A percentile compares a stretch with the other conserved stretches of the same genome.
Evolutionary conservation across 257 asterid genomes (phyloP).

Genomic region (Scutellaria galericulata): DNA sequence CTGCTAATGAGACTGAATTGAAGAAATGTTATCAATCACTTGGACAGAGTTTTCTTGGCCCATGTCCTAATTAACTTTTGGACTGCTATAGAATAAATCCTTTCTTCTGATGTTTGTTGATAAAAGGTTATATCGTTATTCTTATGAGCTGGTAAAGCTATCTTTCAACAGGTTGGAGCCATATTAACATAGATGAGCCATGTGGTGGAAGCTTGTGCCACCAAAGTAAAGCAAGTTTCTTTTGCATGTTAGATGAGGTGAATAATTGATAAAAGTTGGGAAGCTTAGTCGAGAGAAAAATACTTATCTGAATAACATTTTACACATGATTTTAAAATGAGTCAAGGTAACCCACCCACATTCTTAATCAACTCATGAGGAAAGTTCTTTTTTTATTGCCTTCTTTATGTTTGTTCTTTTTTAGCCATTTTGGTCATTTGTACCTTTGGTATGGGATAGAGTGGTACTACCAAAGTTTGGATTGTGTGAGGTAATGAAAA

Average conservation of each 20-base stretch:
- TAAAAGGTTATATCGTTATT: neutral
- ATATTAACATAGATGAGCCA: too few species aligned
- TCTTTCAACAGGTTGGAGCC: neutral
- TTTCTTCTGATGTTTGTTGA: neutral
- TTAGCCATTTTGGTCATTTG: too few species aligned
- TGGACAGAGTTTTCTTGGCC: neutral
- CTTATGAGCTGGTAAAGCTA: neutral
- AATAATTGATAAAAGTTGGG: neutral
- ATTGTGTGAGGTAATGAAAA: too few species aligned
- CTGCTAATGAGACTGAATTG: slow-evolving; percentile 3
- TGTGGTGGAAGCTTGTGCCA: too few species aligned
- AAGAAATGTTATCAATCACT: slow-evolving; percentile 11
- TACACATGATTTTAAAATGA: neutral
- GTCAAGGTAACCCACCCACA: neutral
- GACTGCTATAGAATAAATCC: neutral
- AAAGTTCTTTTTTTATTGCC: neutral
- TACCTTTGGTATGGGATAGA: too few species aligned
- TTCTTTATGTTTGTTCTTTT: too few species aligned
- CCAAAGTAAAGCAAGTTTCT: too few species aligned
- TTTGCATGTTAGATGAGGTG: too few species aligned
- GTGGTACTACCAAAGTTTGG: too few species aligned
- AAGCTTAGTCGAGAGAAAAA: neutral
- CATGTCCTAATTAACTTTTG: neutral
- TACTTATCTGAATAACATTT: neutral
- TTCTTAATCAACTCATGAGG: too few species aligned